Evolutionary conservation across 495 filamentous ascomycete species (phyloP).

Genomic region (Aspergillus coremiiformis): DNA sequence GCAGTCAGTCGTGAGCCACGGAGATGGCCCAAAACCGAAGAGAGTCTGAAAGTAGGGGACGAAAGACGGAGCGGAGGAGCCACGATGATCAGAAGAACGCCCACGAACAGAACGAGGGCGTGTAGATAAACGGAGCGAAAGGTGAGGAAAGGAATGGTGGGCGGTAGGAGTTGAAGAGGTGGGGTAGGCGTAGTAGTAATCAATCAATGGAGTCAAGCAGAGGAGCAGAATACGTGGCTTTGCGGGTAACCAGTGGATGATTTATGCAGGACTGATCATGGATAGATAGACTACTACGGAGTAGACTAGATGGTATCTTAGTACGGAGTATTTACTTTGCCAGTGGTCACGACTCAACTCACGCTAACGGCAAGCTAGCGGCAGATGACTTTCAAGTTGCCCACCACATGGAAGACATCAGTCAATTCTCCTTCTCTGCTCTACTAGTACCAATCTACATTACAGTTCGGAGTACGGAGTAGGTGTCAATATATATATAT

Average conservation of each 20-base stretch:
- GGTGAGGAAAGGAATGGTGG: slow-evolving; percentile 16
- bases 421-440: no score
- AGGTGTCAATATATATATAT: no score
- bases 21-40: slow-evolving; percentile 58
- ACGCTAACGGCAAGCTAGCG: neutral
- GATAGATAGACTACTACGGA: no score
- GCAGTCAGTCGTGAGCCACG: slow-evolving; percentile 32
- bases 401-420: neutral
- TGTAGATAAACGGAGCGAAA: slow-evolving; percentile 40
- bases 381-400: neutral
- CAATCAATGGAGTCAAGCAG: neutral
- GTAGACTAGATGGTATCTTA: no score
- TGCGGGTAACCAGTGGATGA: neutral
- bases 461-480: no score
- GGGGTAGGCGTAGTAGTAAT: neutral
- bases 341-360: neutral
- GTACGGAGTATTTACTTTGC: neutral
- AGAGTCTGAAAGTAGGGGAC: slow-evolving; percentile 28
- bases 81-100: slow-evolving; percentile 60
- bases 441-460: no score
- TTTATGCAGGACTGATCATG: neutral
- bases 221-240: neutral
- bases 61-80: slow-evolving; percentile 59
- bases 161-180: neutral
- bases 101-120: slow-evolving; percentile 54